Base-by-base conservation (phyloP, 2,329 filamentous ascomycete genomes). In the Sporothrix phasma region DNA sequence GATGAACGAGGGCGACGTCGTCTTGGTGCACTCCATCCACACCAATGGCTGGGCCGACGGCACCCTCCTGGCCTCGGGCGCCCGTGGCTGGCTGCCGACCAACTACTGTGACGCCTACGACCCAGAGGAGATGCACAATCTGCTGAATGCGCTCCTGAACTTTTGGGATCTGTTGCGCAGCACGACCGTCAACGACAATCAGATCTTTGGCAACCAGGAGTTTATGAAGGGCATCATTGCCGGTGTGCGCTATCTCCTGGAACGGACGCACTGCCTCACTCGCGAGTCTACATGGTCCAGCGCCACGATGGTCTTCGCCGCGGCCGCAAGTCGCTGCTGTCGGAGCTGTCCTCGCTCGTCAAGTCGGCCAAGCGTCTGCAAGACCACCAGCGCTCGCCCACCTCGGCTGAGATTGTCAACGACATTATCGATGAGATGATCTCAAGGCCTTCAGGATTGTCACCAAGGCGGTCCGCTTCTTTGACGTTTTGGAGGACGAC, bases 1-100 rank as follows among this genome's bases (percentile, higher is more conserved):
- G 24, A 82, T 99, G 64, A 89, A 90, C 69, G 88, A 94, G 72
- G 94, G 94, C 65, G 94, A 99, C 72, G 85, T 99, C 58, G 88
- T 99, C 62, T 78, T 99, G 65, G 89, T 99, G 24, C 94, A 99
- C 75, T 97, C 94, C 3, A 90, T 97, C 69, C 94, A 99, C 75
- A 94, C 91, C 66, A 99, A 97, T 77, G 94, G 94, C 69, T 99
- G 94, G 94, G 94, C 94, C 37, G 94, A 99, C 74, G 94, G 94
- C 61, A 99, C 94, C 0, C 80, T 97, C 46, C 78, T 99, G 66
- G 83, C 88, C 26, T 90, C 92, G 2, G 93, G 93, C 29, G 88
- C 89, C 60, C 84, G 94, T 69, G 94, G 94, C 67, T 99, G 94
- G 94, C 79, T 99, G 66, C 94, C 94, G 2, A 99, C 94, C 8